Evolutionary conservation across 2,329 filamentous ascomycete genomes (phyloP), one percentile per base, ranked within the genome.

Genomic region (Aureobasidium mangrovei): DNA sequence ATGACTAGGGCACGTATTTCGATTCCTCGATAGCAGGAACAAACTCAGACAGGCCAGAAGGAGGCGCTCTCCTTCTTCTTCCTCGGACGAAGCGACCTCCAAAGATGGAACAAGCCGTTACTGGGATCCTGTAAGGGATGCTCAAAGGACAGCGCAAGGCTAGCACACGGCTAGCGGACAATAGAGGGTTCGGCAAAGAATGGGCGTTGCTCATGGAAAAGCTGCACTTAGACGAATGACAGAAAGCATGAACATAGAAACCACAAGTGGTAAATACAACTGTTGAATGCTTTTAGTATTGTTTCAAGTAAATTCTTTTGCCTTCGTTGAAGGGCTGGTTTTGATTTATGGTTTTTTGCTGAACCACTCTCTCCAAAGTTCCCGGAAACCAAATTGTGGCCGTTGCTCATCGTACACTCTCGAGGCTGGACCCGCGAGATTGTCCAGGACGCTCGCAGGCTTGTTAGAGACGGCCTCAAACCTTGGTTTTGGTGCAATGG

Each of bases 301-400:
- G 18, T 18, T 18, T 18, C 18, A 18, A 18, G 18, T 18, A 18
- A 18, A 1, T 18, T 18, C 18, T 18, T 18, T 18, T 18, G 18
- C 18, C 18, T 18, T 18, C 18, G 18, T 18, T 18, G 18, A 18
- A 18, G 18, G 18, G 18, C 18, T 18, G 18, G 18, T 18, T 18
- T 18, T 18, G 18, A 1, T 18, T 18, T 18, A 18, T 18, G 18
- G 18, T 18, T 54, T 48, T 9, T 46, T 47, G 6, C 53, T 42
- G n/a, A 54, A 95, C 8, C 95, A 65, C 70, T 97, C 91, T 62
- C 80, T 81, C 90, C 89, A 96, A 72, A 95, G 87, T 68, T 97
- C 83, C 66, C 80, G 86, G 58, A 96, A 82, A 5, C 93, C 91
- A 71, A 96, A 97, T 54, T 86, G 81, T 53, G 84, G 82, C 54